Conservation (phyloP, 1,284 basidiomycete genomes). For the Microbotryum lychnidis-dioicae region DNA sequence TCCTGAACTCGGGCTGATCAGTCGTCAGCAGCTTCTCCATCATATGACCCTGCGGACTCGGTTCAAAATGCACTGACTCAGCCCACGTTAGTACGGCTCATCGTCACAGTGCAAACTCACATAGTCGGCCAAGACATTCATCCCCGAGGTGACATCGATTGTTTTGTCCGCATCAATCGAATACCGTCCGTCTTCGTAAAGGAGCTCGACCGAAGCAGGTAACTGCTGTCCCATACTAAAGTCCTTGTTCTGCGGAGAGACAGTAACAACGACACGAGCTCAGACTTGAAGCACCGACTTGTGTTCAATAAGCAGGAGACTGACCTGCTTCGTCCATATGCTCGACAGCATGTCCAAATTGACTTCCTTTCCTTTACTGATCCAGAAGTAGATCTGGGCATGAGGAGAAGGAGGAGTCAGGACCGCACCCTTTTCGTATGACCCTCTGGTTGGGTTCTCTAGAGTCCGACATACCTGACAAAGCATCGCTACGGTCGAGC, state of each 20-base stretch:
- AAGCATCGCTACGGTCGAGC: constrained; percentile 24
- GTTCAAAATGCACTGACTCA: constrained; percentile 18
- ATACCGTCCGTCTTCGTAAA: constrained; percentile 54
- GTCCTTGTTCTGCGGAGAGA: constrained; percentile 46
- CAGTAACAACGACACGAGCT: no score
- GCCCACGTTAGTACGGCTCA: constrained; percentile 7
- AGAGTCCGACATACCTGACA: constrained; percentile 19
- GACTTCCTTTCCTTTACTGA: constrained; percentile 38
- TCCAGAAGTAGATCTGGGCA: constrained; percentile 63
- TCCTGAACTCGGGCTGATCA: constrained; percentile 56
- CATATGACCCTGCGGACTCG: constrained; percentile 59
- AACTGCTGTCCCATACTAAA: constrained; percentile 77
- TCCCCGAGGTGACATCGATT: constrained; percentile 47
- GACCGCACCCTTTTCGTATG: neutral
- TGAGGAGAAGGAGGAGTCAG: neutral
- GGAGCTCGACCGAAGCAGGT: constrained; percentile 63
- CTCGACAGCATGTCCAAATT: constrained; percentile 36
- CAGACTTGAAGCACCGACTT: neutral
- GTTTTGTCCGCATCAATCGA: constrained; percentile 66
- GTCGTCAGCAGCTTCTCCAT: constrained; percentile 82
- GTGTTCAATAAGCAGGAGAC: neutral
- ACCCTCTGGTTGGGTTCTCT: no score
- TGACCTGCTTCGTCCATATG: neutral
- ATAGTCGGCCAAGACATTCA: constrained; percentile 49
- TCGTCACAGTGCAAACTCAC: constrained; percentile 3